These are phyloP conservation scores for Pythium dissimile DNA, from an alignment of 352 stramenopile species.

Conservation along the genomic window DNA sequence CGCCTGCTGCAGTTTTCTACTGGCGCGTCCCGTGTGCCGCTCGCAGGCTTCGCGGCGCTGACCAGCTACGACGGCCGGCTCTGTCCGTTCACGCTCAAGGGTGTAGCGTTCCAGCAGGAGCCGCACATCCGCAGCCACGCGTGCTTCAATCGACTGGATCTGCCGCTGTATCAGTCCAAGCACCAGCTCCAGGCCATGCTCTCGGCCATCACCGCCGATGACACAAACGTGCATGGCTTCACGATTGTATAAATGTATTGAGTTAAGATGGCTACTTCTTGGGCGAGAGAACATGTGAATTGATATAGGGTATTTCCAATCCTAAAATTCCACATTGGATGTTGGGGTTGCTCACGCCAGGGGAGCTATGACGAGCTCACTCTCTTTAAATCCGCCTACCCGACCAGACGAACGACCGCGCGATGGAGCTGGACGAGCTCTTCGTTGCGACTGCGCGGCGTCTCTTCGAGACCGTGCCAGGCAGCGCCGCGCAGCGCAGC, in stretches of 20 bases:
- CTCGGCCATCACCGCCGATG: constrained; percentile 38
- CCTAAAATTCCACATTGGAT: too few species aligned
- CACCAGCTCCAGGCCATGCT: constrained; percentile 71
- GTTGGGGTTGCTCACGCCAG: too few species aligned
- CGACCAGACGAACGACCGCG: too few species aligned
- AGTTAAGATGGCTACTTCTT: not conserved
- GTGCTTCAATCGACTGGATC: constrained; percentile 86
- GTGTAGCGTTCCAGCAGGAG: not conserved
- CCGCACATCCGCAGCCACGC: constrained; percentile 62
- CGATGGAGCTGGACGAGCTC: constrained; percentile 33
- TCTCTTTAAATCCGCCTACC: too few species aligned
- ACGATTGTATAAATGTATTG: constrained; percentile 40
- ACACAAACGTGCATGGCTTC: constrained; percentile 66
- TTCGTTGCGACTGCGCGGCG: constrained; percentile 49
- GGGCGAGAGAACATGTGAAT: not conserved
- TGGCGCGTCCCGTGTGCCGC: constrained; percentile 30
- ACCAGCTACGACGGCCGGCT: constrained; percentile 29
- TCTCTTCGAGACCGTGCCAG: constrained; percentile 62
- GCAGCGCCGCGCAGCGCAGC: constrained; percentile 43
- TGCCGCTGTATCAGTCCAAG: constrained; percentile 87
- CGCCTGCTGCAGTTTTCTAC: constrained; percentile 42
- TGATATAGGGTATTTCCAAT: too few species aligned
- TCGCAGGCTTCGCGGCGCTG: constrained; percentile 26
- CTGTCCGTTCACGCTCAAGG: constrained; percentile 29
- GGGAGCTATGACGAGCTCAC: too few species aligned